phyloP scores from a whole-genome alignment of 1,284 basidiomycete species.

The Pseudozyma sp. region DNA sequence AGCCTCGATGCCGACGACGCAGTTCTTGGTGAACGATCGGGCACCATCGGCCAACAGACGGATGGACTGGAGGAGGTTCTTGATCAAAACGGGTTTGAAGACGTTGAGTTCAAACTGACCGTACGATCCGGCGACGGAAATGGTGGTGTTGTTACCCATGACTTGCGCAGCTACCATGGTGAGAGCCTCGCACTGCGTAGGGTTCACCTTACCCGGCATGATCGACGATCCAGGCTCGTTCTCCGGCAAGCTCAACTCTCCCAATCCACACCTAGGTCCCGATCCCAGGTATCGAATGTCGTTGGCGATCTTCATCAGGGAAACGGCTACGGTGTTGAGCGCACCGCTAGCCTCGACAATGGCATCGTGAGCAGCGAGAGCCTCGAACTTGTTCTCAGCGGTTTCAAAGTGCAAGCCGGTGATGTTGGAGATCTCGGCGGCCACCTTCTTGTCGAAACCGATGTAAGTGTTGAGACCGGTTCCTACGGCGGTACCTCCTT shows the following conservation, averaged over 20 bases:
- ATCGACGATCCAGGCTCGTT: conserved; percentile 99
- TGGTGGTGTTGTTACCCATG: conserved; percentile 95
- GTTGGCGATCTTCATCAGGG: conserved; percentile 99
- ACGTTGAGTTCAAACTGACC: conserved; percentile 99
- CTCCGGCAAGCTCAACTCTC: conserved; percentile 93
- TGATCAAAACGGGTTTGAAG: conserved; percentile 98
- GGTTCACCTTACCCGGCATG: conserved; percentile 99
- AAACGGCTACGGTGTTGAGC: conserved; percentile 92
- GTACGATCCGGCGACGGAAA: conserved; percentile 90
- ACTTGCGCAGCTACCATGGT: conserved; percentile 99
- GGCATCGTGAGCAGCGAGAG: conserved; percentile 94
- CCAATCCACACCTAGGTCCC: conserved; percentile 95
- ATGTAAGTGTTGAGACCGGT: conserved; percentile 94
- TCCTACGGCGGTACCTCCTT: conserved; percentile 98
- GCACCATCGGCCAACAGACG: conserved; percentile 89
- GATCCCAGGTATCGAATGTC: conserved; percentile 98
- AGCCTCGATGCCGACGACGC: conserved; percentile 93
- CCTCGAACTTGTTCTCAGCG: conserved; percentile 99
- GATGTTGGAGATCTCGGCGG: conserved; percentile 89
- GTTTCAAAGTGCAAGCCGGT: conserved; percentile 93
- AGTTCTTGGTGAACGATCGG: conserved; percentile 88
- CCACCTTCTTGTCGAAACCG: conserved; percentile 95
- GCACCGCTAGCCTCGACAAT: conserved; percentile 97
- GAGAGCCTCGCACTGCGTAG: conserved; percentile 95
- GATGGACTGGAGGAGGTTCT: conserved; percentile 96